A percentile compares a stretch with the other conserved stretches of the same genome.
These are phyloP conservation scores for Pseudogymnoascus sp. DNA, from an alignment of 2,329 filamentous ascomycete species.

Conservation along the genomic window DNA sequence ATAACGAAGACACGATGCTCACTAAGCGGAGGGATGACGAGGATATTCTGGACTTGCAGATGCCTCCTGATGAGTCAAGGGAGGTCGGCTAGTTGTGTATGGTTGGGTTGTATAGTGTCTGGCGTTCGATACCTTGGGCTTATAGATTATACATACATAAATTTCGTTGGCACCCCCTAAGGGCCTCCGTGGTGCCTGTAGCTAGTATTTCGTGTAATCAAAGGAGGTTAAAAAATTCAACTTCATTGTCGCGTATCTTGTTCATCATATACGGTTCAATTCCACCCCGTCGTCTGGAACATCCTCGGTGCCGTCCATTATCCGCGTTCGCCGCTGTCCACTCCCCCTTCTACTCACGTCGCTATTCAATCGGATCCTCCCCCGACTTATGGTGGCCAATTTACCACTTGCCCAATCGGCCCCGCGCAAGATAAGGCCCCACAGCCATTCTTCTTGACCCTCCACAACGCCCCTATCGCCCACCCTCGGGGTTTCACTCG, in stretches of 20 bases:
- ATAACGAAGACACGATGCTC: background rate
- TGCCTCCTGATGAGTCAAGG: background rate
- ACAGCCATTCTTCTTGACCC: conserved; percentile 59
- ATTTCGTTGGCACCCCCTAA: background rate
- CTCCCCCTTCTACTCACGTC: conserved; percentile 22
- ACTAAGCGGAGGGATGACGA: conserved; percentile 6
- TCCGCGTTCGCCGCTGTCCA: conserved; percentile 24
- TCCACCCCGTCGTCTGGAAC: conserved; percentile 37
- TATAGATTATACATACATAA: background rate
- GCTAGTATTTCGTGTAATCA: conserved; percentile 4
- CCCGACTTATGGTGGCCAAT: conserved; percentile 44
- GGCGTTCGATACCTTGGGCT: conserved; percentile 9
- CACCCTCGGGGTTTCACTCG: conserved; percentile 62
- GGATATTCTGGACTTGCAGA: conserved; percentile 10
- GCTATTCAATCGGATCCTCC: conserved; percentile 42
- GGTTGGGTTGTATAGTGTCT: background rate
- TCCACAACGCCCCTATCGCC: conserved; percentile 44
- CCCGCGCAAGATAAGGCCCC: conserved; percentile 45
- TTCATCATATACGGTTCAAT: conserved; percentile 28
- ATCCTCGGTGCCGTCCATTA: conserved; percentile 44
- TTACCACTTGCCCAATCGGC: conserved; percentile 52
- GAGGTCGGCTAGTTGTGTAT: background rate
- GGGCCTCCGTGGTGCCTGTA: background rate
- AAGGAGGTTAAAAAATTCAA: background rate
- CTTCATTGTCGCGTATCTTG: background rate